Evolutionary conservation across 202 grass and related monocot genomes (phyloP).

Genomic region (Panicum virgatum): DNA sequence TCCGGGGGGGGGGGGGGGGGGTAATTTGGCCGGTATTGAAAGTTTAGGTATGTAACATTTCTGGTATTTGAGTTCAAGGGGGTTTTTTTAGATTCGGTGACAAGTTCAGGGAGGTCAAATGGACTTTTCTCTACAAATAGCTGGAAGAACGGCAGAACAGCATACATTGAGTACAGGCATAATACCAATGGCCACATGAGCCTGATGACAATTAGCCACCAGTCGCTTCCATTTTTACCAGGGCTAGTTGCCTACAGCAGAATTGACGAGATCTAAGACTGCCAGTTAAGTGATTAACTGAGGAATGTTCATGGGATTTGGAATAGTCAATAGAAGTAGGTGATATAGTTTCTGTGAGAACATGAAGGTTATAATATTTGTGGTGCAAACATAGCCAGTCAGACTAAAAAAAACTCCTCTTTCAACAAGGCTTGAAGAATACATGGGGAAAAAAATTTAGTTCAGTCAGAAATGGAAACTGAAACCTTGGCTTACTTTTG

Average conservation of each 20-base stretch:
- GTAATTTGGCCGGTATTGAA: too few species aligned
- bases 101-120: too few species aligned
- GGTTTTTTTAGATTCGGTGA: too few species aligned
- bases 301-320: neutral
- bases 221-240: neutral
- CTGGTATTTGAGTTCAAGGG: too few species aligned
- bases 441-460: neutral
- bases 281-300: neutral
- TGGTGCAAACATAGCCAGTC: neutral
- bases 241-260: neutral
- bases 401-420: neutral
- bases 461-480: neutral
- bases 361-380: neutral
- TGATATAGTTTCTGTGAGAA: neutral
- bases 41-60: too few species aligned
- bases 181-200: conserved; percentile 35
- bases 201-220: conserved; percentile 12
- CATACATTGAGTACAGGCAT: neutral
- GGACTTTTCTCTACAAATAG: too few species aligned
- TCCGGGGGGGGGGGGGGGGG: too few species aligned
- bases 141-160: neutral
- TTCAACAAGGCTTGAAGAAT: too few species aligned
- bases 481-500: neutral
- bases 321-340: neutral
- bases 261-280: neutral